Evolutionary conservation across 208 protist species (phyloP), one percentile per base, ranked within the genome.

Genomic region (Endotrypanum monterogeii): DNA sequence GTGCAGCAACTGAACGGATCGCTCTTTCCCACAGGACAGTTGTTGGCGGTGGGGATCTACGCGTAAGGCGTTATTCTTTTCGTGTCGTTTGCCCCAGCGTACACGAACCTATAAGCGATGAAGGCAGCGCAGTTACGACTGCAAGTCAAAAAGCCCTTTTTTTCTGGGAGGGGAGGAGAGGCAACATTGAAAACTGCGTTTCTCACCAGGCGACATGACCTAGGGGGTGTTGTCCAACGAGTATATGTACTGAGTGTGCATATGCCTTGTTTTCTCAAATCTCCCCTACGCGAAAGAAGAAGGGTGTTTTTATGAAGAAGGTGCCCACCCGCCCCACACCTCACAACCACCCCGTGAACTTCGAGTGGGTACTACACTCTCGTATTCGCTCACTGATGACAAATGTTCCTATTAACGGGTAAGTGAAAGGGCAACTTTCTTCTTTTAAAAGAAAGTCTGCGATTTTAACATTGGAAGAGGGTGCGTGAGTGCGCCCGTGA

Each of bases 1-100:
- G 85, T 83, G 14, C 90, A 95, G 78, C 83, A 92, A 52, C 83
- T 97, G 16, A 94, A 94, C 69, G 89, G 89, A 4, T 83, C 83
- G 2, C 61, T 92, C 20, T 95, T 97, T 65, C 78, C 90, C 0
- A 93, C 88, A 14, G 93, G 93, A 0, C 83, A 97, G 55, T 73
- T 92, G 61, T 75, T 97, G 39, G 70, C 81, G 3, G 90, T 86
- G 1, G 86, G 82, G 7, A 74, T 95, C 39, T 95, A 94, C 79
- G 76, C 88, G 18, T 97, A 85, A 82, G 0, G 37, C 56, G 2
- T 48, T 5, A 48, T 6, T 12, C 44, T 20, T 58, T 39, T 7
- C 1, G 9, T 46, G 0, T 14, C 25, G 37, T 65, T 44, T 25
- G 37, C 37, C 6, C 46, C 2, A 65, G 60, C 32, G 18, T 11